Base-by-base conservation (phyloP, 2,329 filamentous ascomycete species). In the Diplodia sapinea region DNA sequence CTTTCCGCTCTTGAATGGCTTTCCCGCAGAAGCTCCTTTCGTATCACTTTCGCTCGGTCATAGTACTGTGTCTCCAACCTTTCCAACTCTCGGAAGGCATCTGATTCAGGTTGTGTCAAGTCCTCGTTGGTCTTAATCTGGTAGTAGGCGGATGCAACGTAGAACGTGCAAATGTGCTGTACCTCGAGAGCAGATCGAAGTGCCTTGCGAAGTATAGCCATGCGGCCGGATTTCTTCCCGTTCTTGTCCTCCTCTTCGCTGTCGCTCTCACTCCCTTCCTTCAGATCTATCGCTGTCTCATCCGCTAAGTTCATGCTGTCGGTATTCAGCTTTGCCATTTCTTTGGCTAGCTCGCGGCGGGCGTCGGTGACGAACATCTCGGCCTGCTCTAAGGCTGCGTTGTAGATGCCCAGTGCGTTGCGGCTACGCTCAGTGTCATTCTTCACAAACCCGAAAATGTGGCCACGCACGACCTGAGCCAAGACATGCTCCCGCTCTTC, bases 121-220 rank as follows among this genome's bases (percentile, higher is more conserved):
- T 86, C 82, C 54, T 86, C 77, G 67, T 94, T 87, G 0, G 87
- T 86, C 74, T 94, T 95, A 69, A 96, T 91, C 74, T 97, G 92
- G 74, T 89, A 97, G 71, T 89, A 89, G 0, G 89, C 90, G 72
- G 93, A 97, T 15, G 90, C 93, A 31, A 89, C 89, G 74, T 96
- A 97, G 79, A 97, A 97, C 0, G 88, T 84, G 36, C 90, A 92
- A 71, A 90, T 88, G 76, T 97, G 94, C 69, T 94, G 86, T 52
- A 96, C 79, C 74, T 96, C 93, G 20, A 97, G 82, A 2, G 91
- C 89, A 23, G 83, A 85, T 11, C 93, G 89, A 26, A 97, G 82
- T 52, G 88, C 86, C 65, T 89, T 87, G 40, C 89, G 87, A 61
- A 86, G 84, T 47, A 87, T 84, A 59, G 84, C 82, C 29, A 92